Evolutionary conservation across 495 filamentous ascomycete species (phyloP).

Genomic region (Cercophora newfieldiana): DNA sequence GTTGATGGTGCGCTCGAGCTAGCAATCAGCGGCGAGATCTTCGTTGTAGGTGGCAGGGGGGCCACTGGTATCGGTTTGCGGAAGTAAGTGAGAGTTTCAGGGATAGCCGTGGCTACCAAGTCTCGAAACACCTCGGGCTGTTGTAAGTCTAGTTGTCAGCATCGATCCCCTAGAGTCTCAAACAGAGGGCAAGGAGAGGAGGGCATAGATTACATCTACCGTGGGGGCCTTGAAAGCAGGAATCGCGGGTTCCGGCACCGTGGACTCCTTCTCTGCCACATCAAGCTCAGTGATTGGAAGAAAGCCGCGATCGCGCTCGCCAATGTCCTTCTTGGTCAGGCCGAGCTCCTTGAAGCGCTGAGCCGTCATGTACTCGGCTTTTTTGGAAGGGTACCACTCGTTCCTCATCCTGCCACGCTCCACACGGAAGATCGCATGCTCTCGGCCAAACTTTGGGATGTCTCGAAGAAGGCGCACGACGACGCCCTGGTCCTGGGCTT

Average conservation of each 20-base stretch:
- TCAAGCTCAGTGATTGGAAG: constrained; percentile 15
- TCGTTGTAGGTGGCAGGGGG: constrained; percentile 2
- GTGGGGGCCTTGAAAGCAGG: neutral
- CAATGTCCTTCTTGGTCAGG: constrained; percentile 40
- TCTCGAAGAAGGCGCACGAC: constrained; percentile 62
- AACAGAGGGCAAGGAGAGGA: neutral
- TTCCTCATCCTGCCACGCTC: constrained; percentile 51
- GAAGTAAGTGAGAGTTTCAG: constrained; percentile 86
- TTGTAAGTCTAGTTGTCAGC: constrained; percentile 20
- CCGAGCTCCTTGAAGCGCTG: constrained; percentile 43
- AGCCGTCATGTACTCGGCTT: constrained; percentile 49
- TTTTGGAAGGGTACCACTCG: constrained; percentile 44
- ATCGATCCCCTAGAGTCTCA: neutral
- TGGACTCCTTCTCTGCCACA: constrained; percentile 12
- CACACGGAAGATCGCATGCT: constrained; percentile 49
- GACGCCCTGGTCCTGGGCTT: constrained; percentile 43
- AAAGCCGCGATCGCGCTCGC: constrained; percentile 43
- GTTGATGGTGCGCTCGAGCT: neutral
- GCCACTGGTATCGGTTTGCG: constrained; percentile 52
- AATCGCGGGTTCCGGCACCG: neutral
- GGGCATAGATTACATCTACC: neutral
- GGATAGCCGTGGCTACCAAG: constrained; percentile 86
- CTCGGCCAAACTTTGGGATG: constrained; percentile 59
- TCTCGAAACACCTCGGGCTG: constrained; percentile 64
- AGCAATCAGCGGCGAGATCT: constrained; percentile 28